A percentile compares a stretch with the other conserved stretches of the same genome.
Conservation (phyloP, 495 filamentous ascomycete species). For the Astrothelium subdiscretum region DNA sequence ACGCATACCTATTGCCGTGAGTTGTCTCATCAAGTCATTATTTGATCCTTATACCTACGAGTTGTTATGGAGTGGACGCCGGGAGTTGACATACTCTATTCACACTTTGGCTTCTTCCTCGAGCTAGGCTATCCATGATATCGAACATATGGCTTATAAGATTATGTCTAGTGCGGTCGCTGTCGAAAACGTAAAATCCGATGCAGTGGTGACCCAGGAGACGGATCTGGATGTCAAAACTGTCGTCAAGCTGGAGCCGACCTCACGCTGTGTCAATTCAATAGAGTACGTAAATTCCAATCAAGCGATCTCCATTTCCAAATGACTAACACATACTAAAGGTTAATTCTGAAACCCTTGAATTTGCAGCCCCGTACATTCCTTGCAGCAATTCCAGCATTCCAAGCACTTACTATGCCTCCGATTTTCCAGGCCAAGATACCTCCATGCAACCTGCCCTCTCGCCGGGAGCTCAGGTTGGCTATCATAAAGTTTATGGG, state of each 20-base stretch:
- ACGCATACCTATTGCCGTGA: conserved; percentile 20
- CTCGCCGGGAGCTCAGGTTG: not conserved
- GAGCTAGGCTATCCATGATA: too few species aligned
- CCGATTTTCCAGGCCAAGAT: conserved; percentile 8
- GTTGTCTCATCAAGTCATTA: not conserved
- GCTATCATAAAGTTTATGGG: not conserved
- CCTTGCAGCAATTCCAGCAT: not conserved
- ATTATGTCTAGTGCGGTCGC: conserved; percentile 57
- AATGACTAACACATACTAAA: conserved; percentile 3
- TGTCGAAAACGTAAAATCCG: conserved; percentile 94
- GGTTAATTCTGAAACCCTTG: conserved; percentile 11
- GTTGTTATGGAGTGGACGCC: not conserved
- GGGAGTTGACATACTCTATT: not conserved
- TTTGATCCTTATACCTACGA: not conserved
- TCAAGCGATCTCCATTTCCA: not conserved
- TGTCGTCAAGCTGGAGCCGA: conserved; percentile 64
- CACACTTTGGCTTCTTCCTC: not conserved
- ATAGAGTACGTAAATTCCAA: conserved; percentile 48
- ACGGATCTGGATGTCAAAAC: conserved; percentile 67
- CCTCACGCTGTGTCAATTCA: conserved; percentile 52
- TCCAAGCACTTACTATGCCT: not conserved
- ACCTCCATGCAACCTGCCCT: not conserved
- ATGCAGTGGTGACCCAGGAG: conserved; percentile 76
- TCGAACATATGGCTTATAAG: conserved; percentile 7
- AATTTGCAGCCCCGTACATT: not conserved